Evolutionary conservation across 306 rosid species (phyloP).

Genomic region (Vicia sativa): DNA sequence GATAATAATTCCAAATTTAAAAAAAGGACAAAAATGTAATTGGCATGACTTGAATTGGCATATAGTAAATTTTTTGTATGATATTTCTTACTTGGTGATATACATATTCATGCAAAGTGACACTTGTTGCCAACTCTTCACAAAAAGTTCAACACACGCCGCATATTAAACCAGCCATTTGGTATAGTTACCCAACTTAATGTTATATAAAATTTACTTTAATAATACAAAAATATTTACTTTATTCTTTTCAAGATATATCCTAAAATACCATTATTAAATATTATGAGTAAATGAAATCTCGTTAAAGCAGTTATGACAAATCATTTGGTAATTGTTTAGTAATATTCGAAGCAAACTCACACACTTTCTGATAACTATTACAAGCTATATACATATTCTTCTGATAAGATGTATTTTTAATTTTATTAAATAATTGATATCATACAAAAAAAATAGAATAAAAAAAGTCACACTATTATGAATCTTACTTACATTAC

Average conservation of each 20-base stretch:
- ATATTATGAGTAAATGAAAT: not conserved
- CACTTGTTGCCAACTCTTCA: slow-evolving; percentile 24
- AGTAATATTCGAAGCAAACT: no score
- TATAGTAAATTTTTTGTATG: slow-evolving; percentile 13
- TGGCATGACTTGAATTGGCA: slow-evolving; percentile 17
- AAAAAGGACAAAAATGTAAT: not conserved
- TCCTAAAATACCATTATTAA: not conserved
- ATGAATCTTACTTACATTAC: no score
- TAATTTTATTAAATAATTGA: no score
- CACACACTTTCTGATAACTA: no score
- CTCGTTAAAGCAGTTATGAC: no score
- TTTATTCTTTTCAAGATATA: not conserved
- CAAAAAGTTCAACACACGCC: slow-evolving; percentile 12
- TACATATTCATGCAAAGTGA: not conserved
- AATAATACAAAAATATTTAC: not conserved
- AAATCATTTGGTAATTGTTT: no score
- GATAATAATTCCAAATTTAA: not conserved
- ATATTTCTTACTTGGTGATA: not conserved
- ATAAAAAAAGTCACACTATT: no score
- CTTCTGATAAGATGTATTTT: no score
- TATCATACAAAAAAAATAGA: no score
- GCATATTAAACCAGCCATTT: not conserved
- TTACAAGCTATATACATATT: no score
- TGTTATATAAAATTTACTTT: no score
- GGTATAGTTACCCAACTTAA: no score